A percentile compares a stretch with the other conserved stretches of the same genome.
Conservation (phyloP, 2,329 filamentous ascomycete species). For the Sporothrix globosa region DNA sequence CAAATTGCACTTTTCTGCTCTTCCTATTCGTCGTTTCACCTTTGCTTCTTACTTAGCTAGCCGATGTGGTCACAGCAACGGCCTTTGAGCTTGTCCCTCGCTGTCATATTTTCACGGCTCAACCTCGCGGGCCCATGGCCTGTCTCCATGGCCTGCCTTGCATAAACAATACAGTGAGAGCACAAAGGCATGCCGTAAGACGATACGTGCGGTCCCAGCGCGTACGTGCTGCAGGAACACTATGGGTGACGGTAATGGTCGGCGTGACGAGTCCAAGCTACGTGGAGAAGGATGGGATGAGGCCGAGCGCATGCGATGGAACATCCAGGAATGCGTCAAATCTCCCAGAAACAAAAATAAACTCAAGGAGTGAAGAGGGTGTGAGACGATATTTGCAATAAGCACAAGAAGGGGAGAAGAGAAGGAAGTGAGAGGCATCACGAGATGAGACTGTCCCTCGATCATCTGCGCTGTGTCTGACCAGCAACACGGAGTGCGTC, state of each 20-base stretch:
- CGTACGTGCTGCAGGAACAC: conserved; percentile 17
- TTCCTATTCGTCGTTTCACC: background rate
- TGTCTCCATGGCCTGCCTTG: background rate
- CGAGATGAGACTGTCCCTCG: conserved; percentile 1
- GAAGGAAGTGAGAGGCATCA: background rate
- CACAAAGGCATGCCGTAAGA: conserved; percentile 17
- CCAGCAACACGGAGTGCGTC: background rate
- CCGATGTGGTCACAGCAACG: background rate
- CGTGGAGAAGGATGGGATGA: background rate
- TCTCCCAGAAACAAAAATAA: conserved; percentile 27
- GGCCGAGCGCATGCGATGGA: background rate
- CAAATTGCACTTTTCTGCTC: background rate
- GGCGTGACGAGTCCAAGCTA: background rate
- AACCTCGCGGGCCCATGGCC: background rate
- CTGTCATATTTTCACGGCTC: background rate
- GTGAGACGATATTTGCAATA: background rate
- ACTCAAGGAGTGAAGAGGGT: background rate
- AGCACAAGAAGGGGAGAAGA: background rate
- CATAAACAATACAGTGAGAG: background rate
- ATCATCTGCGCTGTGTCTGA: background rate
- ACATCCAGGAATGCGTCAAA: background rate
- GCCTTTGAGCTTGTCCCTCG: background rate
- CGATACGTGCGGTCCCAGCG: conserved; percentile 7
- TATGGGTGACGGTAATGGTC: conserved; percentile 1
- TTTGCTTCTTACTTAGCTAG: background rate